These are phyloP conservation scores for Phytophthora kernoviae DNA, from an alignment of 352 stramenopile genomes.

Conservation along the genomic window DNA sequence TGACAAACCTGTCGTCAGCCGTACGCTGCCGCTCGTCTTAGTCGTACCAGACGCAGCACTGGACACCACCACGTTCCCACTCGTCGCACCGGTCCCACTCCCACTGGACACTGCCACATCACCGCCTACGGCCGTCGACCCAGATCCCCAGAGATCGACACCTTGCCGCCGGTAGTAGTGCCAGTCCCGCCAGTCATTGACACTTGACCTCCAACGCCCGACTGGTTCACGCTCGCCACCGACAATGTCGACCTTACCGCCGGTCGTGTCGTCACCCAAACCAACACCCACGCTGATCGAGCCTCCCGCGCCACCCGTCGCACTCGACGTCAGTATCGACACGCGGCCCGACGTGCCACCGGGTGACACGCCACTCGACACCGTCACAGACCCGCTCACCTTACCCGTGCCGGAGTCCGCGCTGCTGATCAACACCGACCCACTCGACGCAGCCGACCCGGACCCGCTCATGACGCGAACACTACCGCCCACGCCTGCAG, in stretches of 20 bases:
- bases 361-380: background rate
- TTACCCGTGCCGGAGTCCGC: background rate
- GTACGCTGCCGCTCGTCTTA: background rate
- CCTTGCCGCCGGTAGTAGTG: background rate
- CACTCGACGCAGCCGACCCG: too few relatives aligned
- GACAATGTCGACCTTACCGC: too few relatives aligned
- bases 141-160: background rate
- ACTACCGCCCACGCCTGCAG: too few relatives aligned
- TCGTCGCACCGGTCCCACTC: background rate
- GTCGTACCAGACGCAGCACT: background rate
- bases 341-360: background rate
- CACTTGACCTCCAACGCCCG: background rate
- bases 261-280: too few relatives aligned
- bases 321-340: background rate
- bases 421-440: slow-evolving; percentile 1
- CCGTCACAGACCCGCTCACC: background rate
- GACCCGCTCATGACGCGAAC: too few relatives aligned
- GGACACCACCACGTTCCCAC: slow-evolving; percentile 11
- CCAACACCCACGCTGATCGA: background rate
- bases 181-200: background rate
- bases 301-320: background rate
- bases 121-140: background rate
- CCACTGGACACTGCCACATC: background rate
- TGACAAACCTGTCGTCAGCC: background rate
- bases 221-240: background rate